Conservation (phyloP, 1,139 yeast species). For the Taphrina flavorubra region DNA sequence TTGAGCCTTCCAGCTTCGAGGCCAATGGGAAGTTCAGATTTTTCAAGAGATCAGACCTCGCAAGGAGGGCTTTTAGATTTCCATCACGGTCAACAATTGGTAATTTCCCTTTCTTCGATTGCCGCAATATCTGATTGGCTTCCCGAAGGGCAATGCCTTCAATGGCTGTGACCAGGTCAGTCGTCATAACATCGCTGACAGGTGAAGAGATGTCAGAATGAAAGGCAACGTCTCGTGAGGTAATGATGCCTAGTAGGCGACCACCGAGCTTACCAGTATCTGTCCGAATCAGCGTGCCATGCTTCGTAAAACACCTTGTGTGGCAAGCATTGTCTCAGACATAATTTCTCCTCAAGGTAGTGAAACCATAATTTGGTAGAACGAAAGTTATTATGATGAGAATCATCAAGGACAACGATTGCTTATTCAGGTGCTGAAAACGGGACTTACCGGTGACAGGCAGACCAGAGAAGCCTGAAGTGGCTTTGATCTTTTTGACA, state of each 20-base stretch:
- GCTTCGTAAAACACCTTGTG: not conserved
- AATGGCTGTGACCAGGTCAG: slow-evolving; percentile 80
- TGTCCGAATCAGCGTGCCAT: slow-evolving; percentile 50
- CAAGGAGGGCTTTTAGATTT: slow-evolving; percentile 81
- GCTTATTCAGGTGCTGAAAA: not conserved
- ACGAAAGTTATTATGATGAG: slow-evolving; percentile 85
- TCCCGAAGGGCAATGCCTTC: slow-evolving; percentile 75
- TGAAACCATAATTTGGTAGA: slow-evolving; percentile 96
- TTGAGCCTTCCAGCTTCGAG: slow-evolving; percentile 87
- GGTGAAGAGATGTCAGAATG: slow-evolving; percentile 70
- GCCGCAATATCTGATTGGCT: slow-evolving; percentile 88
- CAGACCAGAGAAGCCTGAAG: slow-evolving; percentile 93
- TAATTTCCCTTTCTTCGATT: slow-evolving; percentile 95
- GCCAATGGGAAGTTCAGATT: slow-evolving; percentile 93
- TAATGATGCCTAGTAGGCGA: slow-evolving; percentile 89
- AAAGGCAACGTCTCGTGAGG: slow-evolving; percentile 97
- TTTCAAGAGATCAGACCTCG: slow-evolving; percentile 96
- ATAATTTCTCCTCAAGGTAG: slow-evolving; percentile 84
- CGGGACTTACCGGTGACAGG: slow-evolving; percentile 96
- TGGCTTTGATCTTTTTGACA: slow-evolving; percentile 70
- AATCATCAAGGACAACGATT: slow-evolving; percentile 60
- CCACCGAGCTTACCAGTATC: slow-evolving; percentile 87
- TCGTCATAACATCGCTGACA: slow-evolving; percentile 86
- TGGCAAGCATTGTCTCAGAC: slow-evolving; percentile 21
- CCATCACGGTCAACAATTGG: slow-evolving; percentile 84